Evolutionary conservation across 257 asterid species (phyloP).

Genomic region (Ocimum tenuiflorum): DNA sequence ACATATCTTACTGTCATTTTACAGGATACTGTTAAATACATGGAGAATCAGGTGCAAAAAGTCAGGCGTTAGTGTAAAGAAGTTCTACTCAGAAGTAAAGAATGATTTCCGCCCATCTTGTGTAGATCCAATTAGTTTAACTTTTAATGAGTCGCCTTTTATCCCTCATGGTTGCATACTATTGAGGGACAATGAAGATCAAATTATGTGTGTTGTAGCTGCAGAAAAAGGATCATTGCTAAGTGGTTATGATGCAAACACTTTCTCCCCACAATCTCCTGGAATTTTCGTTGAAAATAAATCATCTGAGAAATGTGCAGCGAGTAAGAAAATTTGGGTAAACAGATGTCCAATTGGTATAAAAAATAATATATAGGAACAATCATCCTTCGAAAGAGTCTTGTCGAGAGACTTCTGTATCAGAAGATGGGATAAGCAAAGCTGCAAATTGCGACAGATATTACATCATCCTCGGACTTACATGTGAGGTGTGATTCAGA

Average conservation of each 20-base stretch:
- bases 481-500: constrained; percentile 14
- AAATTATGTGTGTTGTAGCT: constrained; percentile 29
- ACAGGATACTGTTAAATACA: constrained; percentile 74
- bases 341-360: constrained; percentile 44
- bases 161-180: constrained; percentile 35
- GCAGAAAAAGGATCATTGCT: neutral
- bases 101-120: constrained; percentile 55
- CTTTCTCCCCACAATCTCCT: constrained; percentile 17
- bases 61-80: constrained; percentile 71
- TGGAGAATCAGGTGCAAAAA: constrained; percentile 76
- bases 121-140: constrained; percentile 43
- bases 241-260: neutral
- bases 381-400: constrained; percentile 17
- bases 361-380: constrained; percentile 36
- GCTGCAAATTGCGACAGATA: constrained; percentile 11
- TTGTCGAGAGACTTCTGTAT: constrained; percentile 5
- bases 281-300: constrained; percentile 24
- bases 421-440: constrained; percentile 21
- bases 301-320: constrained; percentile 21
- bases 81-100: constrained; percentile 68
- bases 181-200: constrained; percentile 30
- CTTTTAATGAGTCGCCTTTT: constrained; percentile 45
- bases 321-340: constrained; percentile 35
- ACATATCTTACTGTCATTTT: neutral
- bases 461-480: constrained; percentile 5